These are phyloP conservation scores for Backusella macrospora DNA, from an alignment of 192 early-diverging fungal genomes.

Conservation along the genomic window DNA sequence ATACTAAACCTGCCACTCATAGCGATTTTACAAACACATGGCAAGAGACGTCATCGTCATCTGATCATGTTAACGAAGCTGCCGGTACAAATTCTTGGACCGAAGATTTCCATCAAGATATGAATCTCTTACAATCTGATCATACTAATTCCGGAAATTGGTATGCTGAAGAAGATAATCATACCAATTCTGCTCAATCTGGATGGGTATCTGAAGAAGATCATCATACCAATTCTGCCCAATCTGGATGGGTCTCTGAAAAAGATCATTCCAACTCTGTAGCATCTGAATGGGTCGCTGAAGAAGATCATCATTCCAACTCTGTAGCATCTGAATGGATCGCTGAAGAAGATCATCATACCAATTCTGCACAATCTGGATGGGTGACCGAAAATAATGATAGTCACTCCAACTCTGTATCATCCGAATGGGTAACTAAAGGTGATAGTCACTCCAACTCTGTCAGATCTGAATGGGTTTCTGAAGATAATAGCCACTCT, in stretches of 20 bases:
- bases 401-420: neutral
- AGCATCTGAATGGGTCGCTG: neutral
- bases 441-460: neutral
- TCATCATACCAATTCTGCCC: neutral
- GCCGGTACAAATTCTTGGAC: neutral
- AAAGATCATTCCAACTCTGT: neutral
- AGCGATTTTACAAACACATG: too few species aligned
- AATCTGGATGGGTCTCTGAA: slow-evolving; percentile 3
- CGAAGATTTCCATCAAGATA: neutral
- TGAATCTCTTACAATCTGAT: neutral
- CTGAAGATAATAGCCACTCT: neutral
- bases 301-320: neutral
- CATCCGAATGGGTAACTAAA: neutral
- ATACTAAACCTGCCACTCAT: too few species aligned
- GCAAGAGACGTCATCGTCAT: too few species aligned
- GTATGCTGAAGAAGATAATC: neutral
- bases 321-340: neutral
- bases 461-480: neutral
- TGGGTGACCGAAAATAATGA: neutral
- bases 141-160: neutral
- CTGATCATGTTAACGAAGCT: neutral
- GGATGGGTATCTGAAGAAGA: neutral
- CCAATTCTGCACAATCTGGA: neutral
- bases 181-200: neutral
- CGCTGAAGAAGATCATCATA: neutral